These are phyloP conservation scores for Hypericum perforatum DNA, from an alignment of 345 rosid genomes.

Conservation along the genomic window DNA sequence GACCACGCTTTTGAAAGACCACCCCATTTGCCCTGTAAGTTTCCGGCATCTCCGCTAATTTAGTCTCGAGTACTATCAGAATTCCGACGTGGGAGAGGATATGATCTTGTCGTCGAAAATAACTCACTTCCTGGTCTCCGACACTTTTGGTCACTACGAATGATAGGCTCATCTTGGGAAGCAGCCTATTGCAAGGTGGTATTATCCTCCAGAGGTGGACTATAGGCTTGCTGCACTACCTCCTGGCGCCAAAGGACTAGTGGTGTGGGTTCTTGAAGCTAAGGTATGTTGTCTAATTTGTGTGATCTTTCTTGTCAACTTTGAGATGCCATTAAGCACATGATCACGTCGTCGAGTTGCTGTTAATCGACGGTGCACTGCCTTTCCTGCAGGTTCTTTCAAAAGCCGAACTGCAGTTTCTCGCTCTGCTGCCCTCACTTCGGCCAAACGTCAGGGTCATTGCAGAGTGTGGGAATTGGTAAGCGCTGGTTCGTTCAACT, in stretches of 20 bases:
- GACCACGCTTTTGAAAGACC: conserved; percentile 72
- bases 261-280: conserved; percentile 87
- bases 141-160: not conserved
- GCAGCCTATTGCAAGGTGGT: conserved; percentile 96
- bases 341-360: not conserved
- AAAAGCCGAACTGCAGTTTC: conserved; percentile 76
- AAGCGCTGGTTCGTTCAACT: too few species aligned
- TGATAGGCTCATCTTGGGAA: conserved; percentile 77
- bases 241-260: conserved; percentile 69
- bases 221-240: conserved; percentile 67
- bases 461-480: conserved; percentile 93
- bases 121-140: not conserved
- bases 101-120: not conserved
- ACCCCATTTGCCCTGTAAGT: conserved; percentile 86
- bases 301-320: too few species aligned
- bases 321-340: too few species aligned
- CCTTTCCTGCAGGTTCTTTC: conserved; percentile 52
- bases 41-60: not conserved
- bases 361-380: not conserved
- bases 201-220: conserved; percentile 87
- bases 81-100: not conserved
- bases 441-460: conserved; percentile 81
- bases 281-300: conserved; percentile 30
- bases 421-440: conserved; percentile 75
- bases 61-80: too few species aligned